phyloP scores from a whole-genome alignment of 352 stramenopile species.

The Pythium aphanidermatum region DNA sequence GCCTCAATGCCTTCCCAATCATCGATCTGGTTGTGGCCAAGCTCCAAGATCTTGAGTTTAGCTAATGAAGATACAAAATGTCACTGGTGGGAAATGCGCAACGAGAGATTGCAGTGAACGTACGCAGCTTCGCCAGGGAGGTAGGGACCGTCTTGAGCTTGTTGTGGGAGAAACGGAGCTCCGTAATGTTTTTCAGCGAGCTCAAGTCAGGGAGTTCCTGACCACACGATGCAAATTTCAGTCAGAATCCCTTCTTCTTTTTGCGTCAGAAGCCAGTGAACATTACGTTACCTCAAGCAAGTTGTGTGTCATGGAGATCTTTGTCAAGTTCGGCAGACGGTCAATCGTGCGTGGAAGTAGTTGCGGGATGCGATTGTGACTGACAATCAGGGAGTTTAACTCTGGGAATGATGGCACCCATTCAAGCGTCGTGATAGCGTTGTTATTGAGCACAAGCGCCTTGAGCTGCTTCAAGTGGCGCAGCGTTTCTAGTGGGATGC shows the following conservation, averaged over 20 bases:
- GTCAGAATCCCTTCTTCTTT: neutral
- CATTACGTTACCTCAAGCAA: conserved; percentile 36
- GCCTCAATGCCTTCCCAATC: conserved; percentile 73
- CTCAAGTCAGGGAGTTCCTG: conserved; percentile 62
- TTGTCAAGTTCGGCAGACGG: conserved; percentile 64
- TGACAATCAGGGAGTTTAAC: conserved; percentile 82
- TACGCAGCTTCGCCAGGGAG: conserved; percentile 62
- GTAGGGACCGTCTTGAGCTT: conserved; percentile 56
- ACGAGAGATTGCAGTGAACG: conserved; percentile 14
- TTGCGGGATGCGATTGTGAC: conserved; percentile 74
- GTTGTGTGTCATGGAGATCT: conserved; percentile 85
- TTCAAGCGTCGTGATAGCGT: conserved; percentile 74
- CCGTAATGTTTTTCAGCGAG: conserved; percentile 53
- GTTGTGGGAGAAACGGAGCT: conserved; percentile 82
- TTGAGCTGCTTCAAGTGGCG: conserved; percentile 66
- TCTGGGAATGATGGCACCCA: conserved; percentile 75
- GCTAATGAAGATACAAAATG: too few relatives aligned
- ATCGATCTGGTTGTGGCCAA: conserved; percentile 79
- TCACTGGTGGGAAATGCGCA: too few relatives aligned
- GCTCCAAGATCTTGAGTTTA: conserved; percentile 74
- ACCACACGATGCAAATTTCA: neutral
- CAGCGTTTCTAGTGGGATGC: conserved; percentile 63
- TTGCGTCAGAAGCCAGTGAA: neutral
- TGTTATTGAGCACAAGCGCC: conserved; percentile 82
- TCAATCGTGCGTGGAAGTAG: conserved; percentile 56